A percentile compares a stretch with the other conserved stretches of the same genome.
Conservation (phyloP, 768 basidiomycete genomes). For the Agaricus blazei region DNA sequence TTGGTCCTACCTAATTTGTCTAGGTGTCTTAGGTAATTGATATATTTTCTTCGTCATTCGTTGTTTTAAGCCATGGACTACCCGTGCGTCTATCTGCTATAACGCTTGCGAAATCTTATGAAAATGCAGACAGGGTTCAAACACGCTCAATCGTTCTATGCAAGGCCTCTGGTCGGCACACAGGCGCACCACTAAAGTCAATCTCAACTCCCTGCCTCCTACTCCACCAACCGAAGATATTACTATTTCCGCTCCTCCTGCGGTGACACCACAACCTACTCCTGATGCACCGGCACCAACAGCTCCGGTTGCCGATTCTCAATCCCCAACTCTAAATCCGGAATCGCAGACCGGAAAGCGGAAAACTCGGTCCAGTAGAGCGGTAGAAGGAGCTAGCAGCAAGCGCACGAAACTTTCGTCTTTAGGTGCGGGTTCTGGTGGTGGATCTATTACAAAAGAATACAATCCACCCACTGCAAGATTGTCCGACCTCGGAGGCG, state of each 20-base stretch:
- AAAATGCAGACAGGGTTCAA: slow-evolving; percentile 61
- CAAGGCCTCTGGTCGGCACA: slow-evolving; percentile 75
- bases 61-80: slow-evolving; percentile 16
- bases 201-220: slow-evolving; percentile 48
- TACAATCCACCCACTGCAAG: slow-evolving; percentile 69
- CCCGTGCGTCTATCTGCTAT: slow-evolving; percentile 18
- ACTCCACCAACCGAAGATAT: slow-evolving; percentile 20
- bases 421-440: slow-evolving; percentile 14
- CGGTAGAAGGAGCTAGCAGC: slow-evolving; percentile 43
- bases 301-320: slow-evolving; percentile 6
- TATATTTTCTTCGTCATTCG: not conserved
- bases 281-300: slow-evolving; percentile 11
- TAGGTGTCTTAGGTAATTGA: too few relatives aligned
- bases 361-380: slow-evolving; percentile 52
- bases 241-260: slow-evolving; percentile 15
- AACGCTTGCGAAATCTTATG: slow-evolving; percentile 21
- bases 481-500: slow-evolving; percentile 83
- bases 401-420: slow-evolving; percentile 51
- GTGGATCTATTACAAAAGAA: slow-evolving; percentile 48
- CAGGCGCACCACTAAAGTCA: slow-evolving; percentile 51
- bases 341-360: slow-evolving; percentile 41
- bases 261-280: slow-evolving; percentile 10
- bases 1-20: too few relatives aligned
- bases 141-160: slow-evolving; percentile 73
- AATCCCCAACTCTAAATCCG: slow-evolving; percentile 11